These are phyloP conservation scores for Pachyrhizus erosus DNA, from an alignment of 306 rosid species.

Conservation along the genomic window DNA sequence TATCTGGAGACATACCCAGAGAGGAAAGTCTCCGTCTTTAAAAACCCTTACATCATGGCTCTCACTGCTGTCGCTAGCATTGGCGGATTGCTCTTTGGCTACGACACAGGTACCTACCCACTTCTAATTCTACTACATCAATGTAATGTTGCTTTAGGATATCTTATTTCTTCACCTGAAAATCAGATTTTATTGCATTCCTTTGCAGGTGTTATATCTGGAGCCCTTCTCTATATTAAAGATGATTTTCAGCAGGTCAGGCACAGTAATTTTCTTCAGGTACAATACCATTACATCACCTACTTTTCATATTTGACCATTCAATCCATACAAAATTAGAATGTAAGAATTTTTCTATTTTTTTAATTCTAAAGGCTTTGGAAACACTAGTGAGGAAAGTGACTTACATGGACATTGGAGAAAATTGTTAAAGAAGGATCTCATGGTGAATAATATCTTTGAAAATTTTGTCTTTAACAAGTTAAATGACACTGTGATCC, in stretches of 20 bases:
- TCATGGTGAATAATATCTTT: background rate
- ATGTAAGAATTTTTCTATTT: background rate
- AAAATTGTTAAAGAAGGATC: background rate
- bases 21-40: slow-evolving; percentile 46
- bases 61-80: slow-evolving; percentile 57
- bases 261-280: slow-evolving; percentile 49
- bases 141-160: too few relatives aligned
- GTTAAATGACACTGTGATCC: background rate
- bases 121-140: too few relatives aligned
- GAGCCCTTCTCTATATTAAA: slow-evolving; percentile 58
- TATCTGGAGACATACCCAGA: slow-evolving; percentile 51
- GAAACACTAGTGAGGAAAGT: background rate
- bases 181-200: background rate
- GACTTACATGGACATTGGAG: background rate
- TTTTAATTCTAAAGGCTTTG: background rate
- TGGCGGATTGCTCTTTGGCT: slow-evolving; percentile 57
- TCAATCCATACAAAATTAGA: background rate
- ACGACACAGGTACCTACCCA: slow-evolving; percentile 49
- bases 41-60: slow-evolving; percentile 47
- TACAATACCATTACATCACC: background rate
- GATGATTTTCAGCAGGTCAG: slow-evolving; percentile 47
- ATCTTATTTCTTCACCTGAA: background rate
- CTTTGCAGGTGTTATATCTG: slow-evolving; percentile 53
- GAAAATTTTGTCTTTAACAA: too few relatives aligned
- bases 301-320: background rate